These are phyloP conservation scores for Penicillium expansum DNA, from an alignment of 2,329 filamentous ascomycete genomes.

Conservation along the genomic window DNA sequence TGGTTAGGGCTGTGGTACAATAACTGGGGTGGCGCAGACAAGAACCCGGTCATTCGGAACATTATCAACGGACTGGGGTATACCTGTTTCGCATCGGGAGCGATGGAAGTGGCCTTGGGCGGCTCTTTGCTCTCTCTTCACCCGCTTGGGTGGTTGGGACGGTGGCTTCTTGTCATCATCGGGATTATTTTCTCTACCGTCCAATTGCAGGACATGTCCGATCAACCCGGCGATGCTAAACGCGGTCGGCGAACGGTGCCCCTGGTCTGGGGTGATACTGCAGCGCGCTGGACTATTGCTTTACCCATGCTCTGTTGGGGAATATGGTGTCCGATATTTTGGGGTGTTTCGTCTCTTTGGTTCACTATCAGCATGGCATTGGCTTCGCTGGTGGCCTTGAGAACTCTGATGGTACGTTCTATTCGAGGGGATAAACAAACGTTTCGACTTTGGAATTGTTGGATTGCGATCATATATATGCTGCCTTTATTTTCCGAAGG, in stretches of 20 bases:
- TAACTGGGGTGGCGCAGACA: constrained; percentile 28
- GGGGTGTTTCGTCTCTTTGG: neutral
- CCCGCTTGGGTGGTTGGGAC: neutral
- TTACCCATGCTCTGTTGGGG: constrained; percentile 1
- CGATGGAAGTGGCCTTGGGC: constrained; percentile 25
- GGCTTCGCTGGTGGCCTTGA: neutral
- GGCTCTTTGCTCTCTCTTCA: neutral
- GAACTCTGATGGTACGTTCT: neutral
- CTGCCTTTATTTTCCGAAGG: neutral
- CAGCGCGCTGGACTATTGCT: constrained; percentile 6
- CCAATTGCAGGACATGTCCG: constrained; percentile 40
- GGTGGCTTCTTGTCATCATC: constrained; percentile 15
- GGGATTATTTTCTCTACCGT: constrained; percentile 36
- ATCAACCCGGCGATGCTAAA: constrained; percentile 32
- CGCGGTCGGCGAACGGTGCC: constrained; percentile 19
- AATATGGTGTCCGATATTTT: neutral
- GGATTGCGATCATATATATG: constrained; percentile 9
- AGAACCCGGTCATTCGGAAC: constrained; percentile 29
- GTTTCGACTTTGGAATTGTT: constrained; percentile 12
- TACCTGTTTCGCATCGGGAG: constrained; percentile 28
- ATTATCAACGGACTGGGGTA: constrained; percentile 32
- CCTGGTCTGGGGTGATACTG: constrained; percentile 9
- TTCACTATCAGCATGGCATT: neutral
- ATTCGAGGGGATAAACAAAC: constrained; percentile 3
- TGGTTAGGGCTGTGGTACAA: constrained; percentile 11